Evolutionary conservation across 306 rosid genomes (phyloP).

Genomic region (Vigna hirtella): DNA sequence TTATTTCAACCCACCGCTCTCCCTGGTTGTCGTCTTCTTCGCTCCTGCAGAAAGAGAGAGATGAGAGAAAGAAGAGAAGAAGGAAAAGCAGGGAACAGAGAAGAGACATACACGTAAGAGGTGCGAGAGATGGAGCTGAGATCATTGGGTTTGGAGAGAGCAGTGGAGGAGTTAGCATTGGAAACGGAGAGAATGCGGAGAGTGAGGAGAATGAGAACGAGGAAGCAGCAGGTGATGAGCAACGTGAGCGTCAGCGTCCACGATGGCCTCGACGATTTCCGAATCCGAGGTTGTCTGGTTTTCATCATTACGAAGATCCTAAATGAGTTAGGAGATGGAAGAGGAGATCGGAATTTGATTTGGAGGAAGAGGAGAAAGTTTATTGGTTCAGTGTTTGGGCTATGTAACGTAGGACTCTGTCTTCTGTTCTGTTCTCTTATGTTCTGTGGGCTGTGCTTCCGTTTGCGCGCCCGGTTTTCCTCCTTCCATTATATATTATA

Average conservation of each 20-base stretch:
- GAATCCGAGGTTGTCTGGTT: slow-evolving; percentile 57
- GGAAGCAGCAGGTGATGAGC: slow-evolving; percentile 65
- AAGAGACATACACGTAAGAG: slow-evolving; percentile 40
- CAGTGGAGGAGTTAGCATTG: slow-evolving; percentile 36
- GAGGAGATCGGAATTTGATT: not conserved
- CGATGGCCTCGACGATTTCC: slow-evolving; percentile 51
- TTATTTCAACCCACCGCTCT: slow-evolving; percentile 75
- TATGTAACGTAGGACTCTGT: not conserved
- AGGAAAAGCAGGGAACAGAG: not conserved
- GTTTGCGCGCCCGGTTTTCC: not conserved
- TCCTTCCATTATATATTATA: not conserved
- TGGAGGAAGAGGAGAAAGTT: not conserved
- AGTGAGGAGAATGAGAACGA: slow-evolving; percentile 73
- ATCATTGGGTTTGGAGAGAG: slow-evolving; percentile 63
- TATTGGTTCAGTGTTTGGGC: not conserved
- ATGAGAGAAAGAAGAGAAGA: not conserved
- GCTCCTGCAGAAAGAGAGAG: slow-evolving; percentile 36
- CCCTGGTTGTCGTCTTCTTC: slow-evolving; percentile 45
- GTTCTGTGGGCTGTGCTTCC: slow-evolving; percentile 29
- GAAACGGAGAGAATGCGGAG: slow-evolving; percentile 84
- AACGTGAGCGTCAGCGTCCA: slow-evolving; percentile 57
- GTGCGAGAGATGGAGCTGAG: slow-evolving; percentile 65
- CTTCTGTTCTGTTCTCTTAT: not conserved
- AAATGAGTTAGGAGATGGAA: not conserved
- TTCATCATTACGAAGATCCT: slow-evolving; percentile 56